Base-by-base conservation (phyloP, 2,329 filamentous ascomycete species). In the Rutstroemia sp. region DNA sequence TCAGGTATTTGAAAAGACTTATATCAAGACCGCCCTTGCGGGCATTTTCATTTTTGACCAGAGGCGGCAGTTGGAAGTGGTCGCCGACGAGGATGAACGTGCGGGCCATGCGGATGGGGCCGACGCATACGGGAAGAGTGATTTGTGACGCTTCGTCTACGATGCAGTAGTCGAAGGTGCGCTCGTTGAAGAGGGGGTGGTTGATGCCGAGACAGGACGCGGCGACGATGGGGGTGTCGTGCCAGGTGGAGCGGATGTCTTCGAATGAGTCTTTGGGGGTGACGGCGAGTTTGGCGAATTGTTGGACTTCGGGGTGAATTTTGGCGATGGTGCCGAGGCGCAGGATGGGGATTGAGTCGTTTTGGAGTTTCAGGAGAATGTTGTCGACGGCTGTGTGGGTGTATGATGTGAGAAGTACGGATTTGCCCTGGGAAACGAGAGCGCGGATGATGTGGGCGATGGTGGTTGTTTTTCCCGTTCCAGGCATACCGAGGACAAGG, bases 361-460 rank as follows among this genome's bases (percentile, higher is more conserved):
- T 76, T 52, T 87, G 87, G 55, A 99, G 85, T 72, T 99, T 99
- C 59, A 99, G 77, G 6, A 99, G 75, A 65, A 99, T 99, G 63
- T 99, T 99, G 80, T 99, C 94, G 3, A 99, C 94, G 3, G 94
- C 94, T 1, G 92, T 96, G 69, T 99, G 94, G 0, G 94, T 99
- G 70, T 97, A 97, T 0, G 92, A 96, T 0, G 94, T 95, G 42
- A 99, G 76, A 6, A 99, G 76, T 14, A 99, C 91, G 56, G 88
- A 95, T 73, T 97, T 97, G 10, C 90, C 88, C 70, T 95, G 89
- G 0, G 87, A 84, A 5, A 94, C 87, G 30, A 99, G 77, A 0
- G 92, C 90, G 46, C 90, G 86, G 66, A 99, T 97, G 64, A 99
- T 96, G 69, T 97, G 92, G 5, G 92, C 91, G 67, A 99, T 97